Percentiles rank a stretch among this genome's conserved stretches.
Evolutionary conservation across 441 rosid genomes (phyloP).

Genomic region (Biscutella laevigata): DNA sequence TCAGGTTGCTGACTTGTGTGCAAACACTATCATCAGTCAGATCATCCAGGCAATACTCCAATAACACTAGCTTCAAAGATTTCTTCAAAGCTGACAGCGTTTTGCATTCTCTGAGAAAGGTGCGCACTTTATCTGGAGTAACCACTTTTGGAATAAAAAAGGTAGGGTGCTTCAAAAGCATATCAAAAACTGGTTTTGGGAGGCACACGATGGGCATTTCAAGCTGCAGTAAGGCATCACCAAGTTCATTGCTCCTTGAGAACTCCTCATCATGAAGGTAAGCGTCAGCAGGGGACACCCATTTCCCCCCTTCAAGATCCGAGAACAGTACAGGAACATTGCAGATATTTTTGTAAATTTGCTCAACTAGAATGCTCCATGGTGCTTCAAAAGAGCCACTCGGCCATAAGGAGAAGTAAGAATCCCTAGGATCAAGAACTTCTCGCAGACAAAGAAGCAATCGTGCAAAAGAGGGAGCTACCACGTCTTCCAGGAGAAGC

Average conservation of each 20-base stretch:
- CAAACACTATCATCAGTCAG: constrained; percentile 76
- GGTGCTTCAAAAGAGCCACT: constrained; percentile 90
- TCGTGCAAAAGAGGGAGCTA: constrained; percentile 60
- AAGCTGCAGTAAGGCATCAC: constrained; percentile 65
- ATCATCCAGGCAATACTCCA: constrained; percentile 97
- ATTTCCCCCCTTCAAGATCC: constrained; percentile 65
- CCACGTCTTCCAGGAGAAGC: constrained; percentile 88
- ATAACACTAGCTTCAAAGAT: constrained; percentile 58
- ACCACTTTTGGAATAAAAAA: constrained; percentile 74
- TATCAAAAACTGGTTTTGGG: constrained; percentile 58
- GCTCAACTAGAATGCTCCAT: constrained; percentile 85
- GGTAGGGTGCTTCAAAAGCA: constrained; percentile 62
- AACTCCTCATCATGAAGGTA: constrained; percentile 83
- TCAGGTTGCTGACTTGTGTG: constrained; percentile 49
- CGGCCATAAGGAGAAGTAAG: constrained; percentile 81
- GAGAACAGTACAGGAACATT: constrained; percentile 63
- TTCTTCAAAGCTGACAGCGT: constrained; percentile 44
- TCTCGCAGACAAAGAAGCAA: constrained; percentile 67
- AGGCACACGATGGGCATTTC: constrained; percentile 86
- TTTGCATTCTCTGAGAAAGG: constrained; percentile 59
- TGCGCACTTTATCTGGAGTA: constrained; percentile 77
- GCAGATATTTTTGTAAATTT: constrained; percentile 58
- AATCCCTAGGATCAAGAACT: constrained; percentile 50
- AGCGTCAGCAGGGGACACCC: constrained; percentile 79
- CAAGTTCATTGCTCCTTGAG: constrained; percentile 63